Percentiles rank a stretch among this genome's conserved stretches.
phyloP scores from a whole-genome alignment of 2,329 filamentous ascomycete genomes.

The Cladosporium sp. region DNA sequence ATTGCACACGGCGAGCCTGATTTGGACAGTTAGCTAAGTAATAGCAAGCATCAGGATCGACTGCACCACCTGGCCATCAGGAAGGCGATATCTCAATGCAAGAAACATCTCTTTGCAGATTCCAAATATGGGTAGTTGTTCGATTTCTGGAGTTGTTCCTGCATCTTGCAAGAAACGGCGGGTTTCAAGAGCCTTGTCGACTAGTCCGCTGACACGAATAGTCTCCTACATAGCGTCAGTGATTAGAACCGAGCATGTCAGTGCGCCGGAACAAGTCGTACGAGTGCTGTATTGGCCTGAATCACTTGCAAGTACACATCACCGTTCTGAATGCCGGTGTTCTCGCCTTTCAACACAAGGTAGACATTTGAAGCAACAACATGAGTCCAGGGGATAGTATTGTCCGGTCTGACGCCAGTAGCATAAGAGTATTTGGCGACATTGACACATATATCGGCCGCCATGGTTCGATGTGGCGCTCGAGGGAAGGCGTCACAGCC shows the following conservation, averaged over 20 bases:
- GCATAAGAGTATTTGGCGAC: conserved; percentile 31
- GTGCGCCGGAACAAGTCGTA: conserved; percentile 17
- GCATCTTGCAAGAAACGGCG: conserved; percentile 19
- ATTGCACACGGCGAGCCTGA: conserved; percentile 29
- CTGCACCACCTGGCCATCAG: conserved; percentile 32
- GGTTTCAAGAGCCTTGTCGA: conserved; percentile 20
- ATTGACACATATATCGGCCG: conserved; percentile 24
- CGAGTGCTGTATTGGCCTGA: conserved; percentile 39
- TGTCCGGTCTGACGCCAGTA: conserved; percentile 26
- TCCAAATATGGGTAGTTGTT: conserved; percentile 42
- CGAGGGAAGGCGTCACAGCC: not conserved
- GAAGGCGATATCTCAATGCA: conserved; percentile 37
- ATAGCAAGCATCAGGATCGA: not conserved
- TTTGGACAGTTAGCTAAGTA: not conserved
- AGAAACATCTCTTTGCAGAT: conserved; percentile 36
- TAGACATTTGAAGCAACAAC: conserved; percentile 27
- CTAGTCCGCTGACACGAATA: conserved; percentile 24
- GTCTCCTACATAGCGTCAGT: conserved; percentile 22
- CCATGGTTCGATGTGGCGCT: conserved; percentile 14
- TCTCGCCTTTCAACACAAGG: conserved; percentile 17
- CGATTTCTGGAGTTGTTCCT: conserved; percentile 29
- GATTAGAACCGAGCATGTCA: no score
- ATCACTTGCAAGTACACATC: conserved; percentile 34
- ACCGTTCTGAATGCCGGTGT: conserved; percentile 15
- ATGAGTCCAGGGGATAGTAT: conserved; percentile 34